A percentile compares a stretch with the other conserved stretches of the same genome.
Evolutionary conservation across 164 flowering plant genomes (phyloP).

Genomic region (Chimonanthus praecox): DNA sequence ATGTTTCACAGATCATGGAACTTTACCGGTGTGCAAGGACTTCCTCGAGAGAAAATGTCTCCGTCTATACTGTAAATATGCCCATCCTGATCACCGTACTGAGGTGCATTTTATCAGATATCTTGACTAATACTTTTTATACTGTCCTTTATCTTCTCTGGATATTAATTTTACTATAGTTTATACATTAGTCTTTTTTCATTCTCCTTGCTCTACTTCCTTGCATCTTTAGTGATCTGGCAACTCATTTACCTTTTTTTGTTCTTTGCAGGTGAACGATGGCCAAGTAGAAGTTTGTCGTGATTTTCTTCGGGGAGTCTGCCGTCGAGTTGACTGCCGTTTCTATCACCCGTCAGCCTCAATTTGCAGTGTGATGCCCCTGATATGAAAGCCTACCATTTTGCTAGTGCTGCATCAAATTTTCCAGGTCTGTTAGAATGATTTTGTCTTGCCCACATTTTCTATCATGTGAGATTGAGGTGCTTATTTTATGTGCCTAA

Average conservation of each 20-base stretch:
- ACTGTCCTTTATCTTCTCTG: not conserved
- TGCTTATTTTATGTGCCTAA: not conserved
- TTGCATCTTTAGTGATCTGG: not conserved
- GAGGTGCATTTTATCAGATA: not conserved
- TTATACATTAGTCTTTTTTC: not conserved
- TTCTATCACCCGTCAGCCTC: not conserved
- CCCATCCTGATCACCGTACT: not conserved
- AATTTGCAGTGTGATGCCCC: not conserved
- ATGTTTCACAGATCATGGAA: not conserved
- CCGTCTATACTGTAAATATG: not conserved
- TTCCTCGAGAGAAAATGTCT: not conserved
- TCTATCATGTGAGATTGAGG: not conserved
- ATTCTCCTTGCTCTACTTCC: not conserved
- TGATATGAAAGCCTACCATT: not conserved
- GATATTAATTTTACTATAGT: not conserved
- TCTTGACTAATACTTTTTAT: not conserved
- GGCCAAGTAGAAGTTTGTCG: slow-evolving; percentile 1
- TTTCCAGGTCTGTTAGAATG: slow-evolving; percentile 1
- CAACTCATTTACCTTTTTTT: not conserved
- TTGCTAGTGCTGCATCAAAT: not conserved
- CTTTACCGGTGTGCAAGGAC: slow-evolving; percentile 1
- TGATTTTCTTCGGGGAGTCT: not conserved
- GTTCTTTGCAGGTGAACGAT: not conserved
- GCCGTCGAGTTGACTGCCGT: not conserved
- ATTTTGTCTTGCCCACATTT: not conserved